Base-by-base conservation (phyloP, 2,329 filamentous ascomycete species). In the Diaporthe caulivora region DNA sequence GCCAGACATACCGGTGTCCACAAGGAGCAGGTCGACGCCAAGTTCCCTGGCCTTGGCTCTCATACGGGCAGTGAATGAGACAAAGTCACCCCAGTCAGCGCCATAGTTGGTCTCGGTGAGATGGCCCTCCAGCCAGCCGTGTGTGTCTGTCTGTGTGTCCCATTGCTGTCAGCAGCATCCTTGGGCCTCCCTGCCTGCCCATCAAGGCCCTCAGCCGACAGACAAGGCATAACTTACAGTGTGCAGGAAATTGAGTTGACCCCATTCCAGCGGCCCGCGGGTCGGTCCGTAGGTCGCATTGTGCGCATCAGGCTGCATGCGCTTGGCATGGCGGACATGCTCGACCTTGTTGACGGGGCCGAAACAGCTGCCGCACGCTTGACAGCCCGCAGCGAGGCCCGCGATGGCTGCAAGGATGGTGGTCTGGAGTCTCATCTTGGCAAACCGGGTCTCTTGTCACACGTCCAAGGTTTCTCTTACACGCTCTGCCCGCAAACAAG, bases 21-120 rank as follows among this genome's bases (percentile, higher is more conserved):
- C 81, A 17, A 92, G 80, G 64, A 92, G 82, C 72, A 92, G 78
- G 76, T 92, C 91, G 8, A 92, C 90, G 13, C 87, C 86, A 76
- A 91, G 83, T 17, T 86, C 83, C 26, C 83, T 82, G 5, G 91
- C 90, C 77, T 87, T 89, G 71, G 87, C 81, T 80, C 89, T 89
- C 88, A 92, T 91, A 75, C 87, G 87, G 65, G 85, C 86, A 17
- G 87, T 85, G 78, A 92, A 92, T 71, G 87, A 87, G 54, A 90
- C 89, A 79, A 88, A 92, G 79, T 92, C 91, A 31, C 91, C 91
- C 89, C 90, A 92, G 78, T 92, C 91, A 2, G 90, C 90, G 53
- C 90, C 89, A 75, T 91, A 92, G 77, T 91, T 91, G 77, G 86
- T 83, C 80, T 92, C 88, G 76, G 91, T 90, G 75, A 92, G 79